These are phyloP conservation scores for Microsporum ferrugineum DNA, from an alignment of 2,329 filamentous ascomycete species.

Conservation along the genomic window DNA sequence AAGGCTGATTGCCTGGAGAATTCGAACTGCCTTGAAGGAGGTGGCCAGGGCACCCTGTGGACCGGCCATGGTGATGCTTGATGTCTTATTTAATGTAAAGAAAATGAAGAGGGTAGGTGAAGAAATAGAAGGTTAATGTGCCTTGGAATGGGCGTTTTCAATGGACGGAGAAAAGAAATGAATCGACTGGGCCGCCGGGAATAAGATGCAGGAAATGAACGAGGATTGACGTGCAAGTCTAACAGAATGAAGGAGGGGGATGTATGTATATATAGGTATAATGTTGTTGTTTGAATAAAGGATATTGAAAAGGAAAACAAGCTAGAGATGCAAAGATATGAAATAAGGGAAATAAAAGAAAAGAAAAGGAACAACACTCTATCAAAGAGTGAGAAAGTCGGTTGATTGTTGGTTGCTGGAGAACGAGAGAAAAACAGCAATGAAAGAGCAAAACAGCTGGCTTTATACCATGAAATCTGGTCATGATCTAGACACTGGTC, in stretches of 20 bases:
- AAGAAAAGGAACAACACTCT: constrained; percentile 4
- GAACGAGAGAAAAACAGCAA: constrained; percentile 1
- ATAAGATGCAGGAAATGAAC: neutral
- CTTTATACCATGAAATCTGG: neutral
- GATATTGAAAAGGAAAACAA: constrained; percentile 1
- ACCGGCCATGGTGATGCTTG: constrained; percentile 36
- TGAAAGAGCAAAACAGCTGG: neutral
- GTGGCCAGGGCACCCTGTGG: constrained; percentile 61
- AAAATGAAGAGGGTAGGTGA: neutral
- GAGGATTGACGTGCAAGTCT: neutral
- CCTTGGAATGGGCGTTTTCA: neutral
- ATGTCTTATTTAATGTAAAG: neutral
- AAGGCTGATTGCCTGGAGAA: constrained; percentile 59
- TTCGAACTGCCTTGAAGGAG: constrained; percentile 63
- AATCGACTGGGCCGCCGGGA: neutral
- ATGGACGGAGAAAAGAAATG: neutral
- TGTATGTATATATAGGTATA: neutral
- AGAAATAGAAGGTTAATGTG: neutral
- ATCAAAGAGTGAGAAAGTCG: neutral
- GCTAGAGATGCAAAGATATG: neutral
- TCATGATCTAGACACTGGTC: neutral
- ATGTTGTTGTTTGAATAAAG: neutral
- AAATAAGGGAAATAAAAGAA: neutral
- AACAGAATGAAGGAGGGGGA: neutral
- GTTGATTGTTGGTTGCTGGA: neutral